phyloP scores from a whole-genome alignment of 345 rosid species.

The Eucalyptus guilfoylei region DNA sequence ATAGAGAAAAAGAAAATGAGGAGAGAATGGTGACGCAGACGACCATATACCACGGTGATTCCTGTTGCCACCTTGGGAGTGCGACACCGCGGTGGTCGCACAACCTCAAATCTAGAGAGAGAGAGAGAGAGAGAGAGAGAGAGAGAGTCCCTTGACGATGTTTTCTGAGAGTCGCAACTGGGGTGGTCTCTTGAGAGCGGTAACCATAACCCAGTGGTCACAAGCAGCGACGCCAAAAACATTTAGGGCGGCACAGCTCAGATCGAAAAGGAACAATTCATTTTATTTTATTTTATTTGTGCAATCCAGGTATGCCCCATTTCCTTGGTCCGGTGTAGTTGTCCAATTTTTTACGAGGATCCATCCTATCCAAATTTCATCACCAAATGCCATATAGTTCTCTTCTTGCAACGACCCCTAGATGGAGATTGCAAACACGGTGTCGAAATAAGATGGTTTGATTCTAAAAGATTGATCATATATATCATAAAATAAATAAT shows the following conservation, averaged over 20 bases:
- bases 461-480: neutral
- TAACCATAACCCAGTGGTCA: neutral
- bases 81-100: neutral
- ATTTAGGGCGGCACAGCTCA: too few species aligned
- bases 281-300: too few species aligned
- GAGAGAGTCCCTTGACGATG: neutral
- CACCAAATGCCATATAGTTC: neutral
- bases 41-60: neutral
- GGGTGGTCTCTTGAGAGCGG: too few species aligned
- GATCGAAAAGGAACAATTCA: too few species aligned
- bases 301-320: too few species aligned
- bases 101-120: neutral
- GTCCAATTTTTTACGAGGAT: neutral
- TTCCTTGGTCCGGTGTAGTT: too few species aligned
- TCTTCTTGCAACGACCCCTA: neutral
- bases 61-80: neutral
- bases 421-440: neutral
- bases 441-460: neutral
- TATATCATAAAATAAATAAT: too few species aligned
- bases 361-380: neutral
- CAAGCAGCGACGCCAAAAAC: too few species aligned
- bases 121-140: neutral
- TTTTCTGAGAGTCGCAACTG: too few species aligned
- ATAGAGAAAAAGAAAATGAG: too few species aligned
- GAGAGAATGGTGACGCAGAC: neutral